Conservation (phyloP, 345 rosid species). For the Eucalyptus curtisii region DNA sequence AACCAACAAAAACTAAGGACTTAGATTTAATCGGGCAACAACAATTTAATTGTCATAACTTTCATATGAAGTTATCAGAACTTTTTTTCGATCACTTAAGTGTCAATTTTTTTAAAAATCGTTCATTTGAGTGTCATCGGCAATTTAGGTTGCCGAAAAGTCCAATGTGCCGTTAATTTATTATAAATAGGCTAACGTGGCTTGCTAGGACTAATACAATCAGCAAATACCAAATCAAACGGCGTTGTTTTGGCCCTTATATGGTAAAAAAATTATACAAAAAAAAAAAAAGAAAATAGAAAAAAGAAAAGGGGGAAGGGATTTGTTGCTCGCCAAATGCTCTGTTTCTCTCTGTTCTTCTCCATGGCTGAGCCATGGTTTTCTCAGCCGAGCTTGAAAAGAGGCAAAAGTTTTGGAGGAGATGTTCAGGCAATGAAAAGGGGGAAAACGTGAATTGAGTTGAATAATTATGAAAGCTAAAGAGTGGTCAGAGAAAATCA, state of each 20-base stretch:
- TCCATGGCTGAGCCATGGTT: neutral
- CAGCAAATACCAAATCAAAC: neutral
- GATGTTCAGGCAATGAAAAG: neutral
- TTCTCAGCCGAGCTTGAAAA: neutral
- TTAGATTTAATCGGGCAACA: neutral
- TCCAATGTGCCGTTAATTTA: neutral
- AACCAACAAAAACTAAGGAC: neutral
- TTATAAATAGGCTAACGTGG: neutral
- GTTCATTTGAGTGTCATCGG: neutral
- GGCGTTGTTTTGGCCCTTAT: rapidly evolving
- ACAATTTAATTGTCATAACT: no score
- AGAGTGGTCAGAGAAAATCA: neutral
- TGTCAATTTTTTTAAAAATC: neutral
- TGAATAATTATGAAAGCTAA: neutral
- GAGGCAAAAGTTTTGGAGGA: neutral
- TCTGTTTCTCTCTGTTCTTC: neutral
- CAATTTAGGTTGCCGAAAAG: neutral
- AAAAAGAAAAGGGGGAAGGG: neutral
- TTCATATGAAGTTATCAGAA: no score
- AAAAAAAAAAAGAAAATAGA: neutral
- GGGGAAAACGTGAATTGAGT: neutral
- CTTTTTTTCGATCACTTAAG: no score
- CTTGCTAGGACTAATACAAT: neutral
- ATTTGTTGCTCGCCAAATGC: neutral
- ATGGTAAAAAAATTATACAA: neutral